A percentile compares a stretch with the other conserved stretches of the same genome.
These are phyloP conservation scores for Macrolepiota fuliginosa DNA, from an alignment of 768 basidiomycete species.

Conservation along the genomic window DNA sequence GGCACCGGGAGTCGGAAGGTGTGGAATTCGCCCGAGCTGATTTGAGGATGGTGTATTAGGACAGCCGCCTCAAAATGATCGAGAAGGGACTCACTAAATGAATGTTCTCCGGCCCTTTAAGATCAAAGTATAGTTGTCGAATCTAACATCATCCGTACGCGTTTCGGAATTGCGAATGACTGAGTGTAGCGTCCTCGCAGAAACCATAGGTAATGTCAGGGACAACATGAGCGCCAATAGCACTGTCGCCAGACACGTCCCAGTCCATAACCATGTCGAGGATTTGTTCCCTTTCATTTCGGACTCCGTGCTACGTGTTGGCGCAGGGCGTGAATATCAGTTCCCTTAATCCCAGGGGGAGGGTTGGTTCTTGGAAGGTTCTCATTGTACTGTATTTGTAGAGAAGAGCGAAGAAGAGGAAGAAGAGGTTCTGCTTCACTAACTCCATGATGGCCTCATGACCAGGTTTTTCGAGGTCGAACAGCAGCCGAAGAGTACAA, in stretches of 20 bases:
- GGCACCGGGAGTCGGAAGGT: constrained; percentile 80
- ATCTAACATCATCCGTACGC: constrained; percentile 39
- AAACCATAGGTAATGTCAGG: constrained; percentile 6
- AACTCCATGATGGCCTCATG: constrained; percentile 6
- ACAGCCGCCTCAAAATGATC: not conserved
- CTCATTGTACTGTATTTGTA: constrained; percentile 7
- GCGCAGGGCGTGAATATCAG: not conserved
- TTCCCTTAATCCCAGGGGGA: not conserved
- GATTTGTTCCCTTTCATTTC: constrained; percentile 8
- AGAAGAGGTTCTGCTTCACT: not conserved
- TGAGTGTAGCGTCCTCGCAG: constrained; percentile 2
- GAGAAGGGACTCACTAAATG: constrained; percentile 51
- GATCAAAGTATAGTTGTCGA: constrained; percentile 72
- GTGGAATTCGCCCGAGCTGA: constrained; percentile 85
- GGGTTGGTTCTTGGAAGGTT: not conserved
- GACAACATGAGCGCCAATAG: constrained; percentile 11
- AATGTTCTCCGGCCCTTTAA: constrained; percentile 70
- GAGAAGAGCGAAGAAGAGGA: not conserved
- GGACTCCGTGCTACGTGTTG: not conserved
- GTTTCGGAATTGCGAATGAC: constrained; percentile 9
- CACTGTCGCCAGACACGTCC: constrained; percentile 9
- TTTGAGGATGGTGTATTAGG: not conserved
- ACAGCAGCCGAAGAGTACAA: constrained; percentile 9
- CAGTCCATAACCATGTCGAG: constrained; percentile 7
- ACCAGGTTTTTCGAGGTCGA: constrained; percentile 8